phyloP scores from a whole-genome alignment of 1,139 yeast species.

The Sugiyamaella castrensis region DNA sequence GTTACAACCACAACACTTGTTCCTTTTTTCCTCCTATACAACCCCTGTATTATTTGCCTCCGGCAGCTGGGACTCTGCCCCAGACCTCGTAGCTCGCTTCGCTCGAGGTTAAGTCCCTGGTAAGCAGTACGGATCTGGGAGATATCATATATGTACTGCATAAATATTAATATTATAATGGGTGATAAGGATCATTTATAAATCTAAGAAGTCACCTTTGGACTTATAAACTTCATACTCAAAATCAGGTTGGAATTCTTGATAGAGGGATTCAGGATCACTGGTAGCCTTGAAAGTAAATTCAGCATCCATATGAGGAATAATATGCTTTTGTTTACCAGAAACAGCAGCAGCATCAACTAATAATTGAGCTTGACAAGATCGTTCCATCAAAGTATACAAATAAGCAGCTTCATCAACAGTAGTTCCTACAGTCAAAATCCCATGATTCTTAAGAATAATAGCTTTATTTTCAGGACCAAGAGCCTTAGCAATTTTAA shows the following conservation, averaged over 20 bases:
- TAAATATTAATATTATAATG: too few species aligned
- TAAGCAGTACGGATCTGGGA: too few species aligned
- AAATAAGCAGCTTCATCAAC: slow-evolving; percentile 82
- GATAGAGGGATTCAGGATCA: slow-evolving; percentile 65
- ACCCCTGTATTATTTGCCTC: too few species aligned
- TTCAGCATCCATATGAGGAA: slow-evolving; percentile 66
- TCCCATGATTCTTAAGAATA: slow-evolving; percentile 75
- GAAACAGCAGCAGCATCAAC: slow-evolving; percentile 53
- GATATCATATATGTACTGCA: too few species aligned
- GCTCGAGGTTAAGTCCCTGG: too few species aligned
- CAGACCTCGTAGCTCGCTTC: too few species aligned
- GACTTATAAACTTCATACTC: slow-evolving; percentile 42
- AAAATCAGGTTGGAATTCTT: slow-evolving; percentile 70
- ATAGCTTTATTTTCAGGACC: slow-evolving; percentile 60
- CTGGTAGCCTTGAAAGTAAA: slow-evolving; percentile 60
- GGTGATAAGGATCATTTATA: slow-evolving; percentile 1
- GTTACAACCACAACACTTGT: too few species aligned
- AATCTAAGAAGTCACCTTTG: slow-evolving; percentile 24
- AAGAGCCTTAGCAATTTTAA: slow-evolving; percentile 60
- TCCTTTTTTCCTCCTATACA: too few species aligned
- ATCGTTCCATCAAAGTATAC: slow-evolving; percentile 63
- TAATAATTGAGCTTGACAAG: slow-evolving; percentile 67
- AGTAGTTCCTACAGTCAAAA: slow-evolving; percentile 70
- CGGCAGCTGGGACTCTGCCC: too few species aligned
- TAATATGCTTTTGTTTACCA: slow-evolving; percentile 38